Conservation (phyloP, 2,329 filamentous ascomycete genomes). For the Lachnellula suecica region DNA sequence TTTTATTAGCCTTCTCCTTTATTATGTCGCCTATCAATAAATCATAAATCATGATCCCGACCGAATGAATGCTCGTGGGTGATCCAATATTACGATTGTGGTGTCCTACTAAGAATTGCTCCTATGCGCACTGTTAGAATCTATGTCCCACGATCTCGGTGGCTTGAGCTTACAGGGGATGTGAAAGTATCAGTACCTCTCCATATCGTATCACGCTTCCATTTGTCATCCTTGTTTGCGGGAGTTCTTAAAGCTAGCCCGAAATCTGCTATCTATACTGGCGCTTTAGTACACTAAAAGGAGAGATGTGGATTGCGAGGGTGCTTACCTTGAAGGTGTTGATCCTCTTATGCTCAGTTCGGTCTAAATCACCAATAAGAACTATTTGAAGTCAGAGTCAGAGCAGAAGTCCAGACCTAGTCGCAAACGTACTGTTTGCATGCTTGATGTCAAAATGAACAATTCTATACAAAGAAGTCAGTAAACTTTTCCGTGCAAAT, state of each 20-base stretch:
- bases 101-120: conserved; percentile 51
- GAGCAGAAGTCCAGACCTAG: neutral
- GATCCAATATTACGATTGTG: neutral
- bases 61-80: neutral
- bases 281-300: neutral
- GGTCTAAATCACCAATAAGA: conserved; percentile 25
- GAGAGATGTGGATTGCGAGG: neutral
- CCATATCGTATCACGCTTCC: neutral
- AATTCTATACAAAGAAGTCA: neutral
- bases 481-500: too few species aligned
- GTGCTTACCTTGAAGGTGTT: neutral
- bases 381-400: conserved; percentile 57
- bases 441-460: conserved; percentile 17
- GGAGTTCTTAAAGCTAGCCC: neutral
- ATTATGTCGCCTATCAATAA: neutral
- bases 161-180: neutral
- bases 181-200: neutral
- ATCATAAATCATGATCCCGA: neutral
- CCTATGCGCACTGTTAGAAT: conserved; percentile 33
- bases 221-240: neutral
- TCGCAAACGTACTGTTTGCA: conserved; percentile 6
- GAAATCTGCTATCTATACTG: neutral
- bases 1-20: too few species aligned
- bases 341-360: neutral
- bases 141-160: neutral